phyloP scores from a whole-genome alignment of 371 early-diverging fungal genomes.

The Mucor mucedo region DNA sequence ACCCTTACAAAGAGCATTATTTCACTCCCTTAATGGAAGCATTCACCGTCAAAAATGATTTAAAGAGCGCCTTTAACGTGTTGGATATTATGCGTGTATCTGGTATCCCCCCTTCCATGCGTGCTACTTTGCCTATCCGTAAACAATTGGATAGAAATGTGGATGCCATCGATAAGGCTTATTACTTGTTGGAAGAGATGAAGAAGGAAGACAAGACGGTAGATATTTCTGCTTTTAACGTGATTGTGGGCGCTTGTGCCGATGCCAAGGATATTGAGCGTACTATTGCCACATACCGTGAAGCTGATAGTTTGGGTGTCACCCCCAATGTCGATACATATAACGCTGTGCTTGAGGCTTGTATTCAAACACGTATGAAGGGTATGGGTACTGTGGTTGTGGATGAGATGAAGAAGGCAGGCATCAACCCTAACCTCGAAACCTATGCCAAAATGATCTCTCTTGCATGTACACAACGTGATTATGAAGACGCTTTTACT shows the following conservation, averaged over 20 bases:
- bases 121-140: conserved; percentile 47
- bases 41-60: conserved; percentile 57
- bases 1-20: conserved; percentile 67
- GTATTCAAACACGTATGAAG: conserved; percentile 55
- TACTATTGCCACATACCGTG: conserved; percentile 59
- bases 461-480: conserved; percentile 53
- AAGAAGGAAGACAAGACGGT: conserved; percentile 51
- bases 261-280: conserved; percentile 53
- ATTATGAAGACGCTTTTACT: conserved; percentile 79
- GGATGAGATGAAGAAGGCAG: conserved; percentile 58
- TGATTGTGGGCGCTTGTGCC: conserved; percentile 64
- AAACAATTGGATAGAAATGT: conserved; percentile 30
- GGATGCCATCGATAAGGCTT: conserved; percentile 54
- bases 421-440: conserved; percentile 57
- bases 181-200: conserved; percentile 56
- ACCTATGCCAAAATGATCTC: conserved; percentile 67
- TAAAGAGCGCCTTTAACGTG: conserved; percentile 69
- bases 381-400: conserved; percentile 63
- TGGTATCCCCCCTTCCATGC: conserved; percentile 49
- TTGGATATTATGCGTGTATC: conserved; percentile 69
- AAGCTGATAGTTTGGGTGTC: conserved; percentile 55
- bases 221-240: conserved; percentile 69
- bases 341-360: conserved; percentile 65
- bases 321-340: conserved; percentile 66
- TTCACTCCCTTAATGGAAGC: conserved; percentile 75